Evolutionary conservation across 495 filamentous ascomycete genomes (phyloP), one percentile per base, ranked within the genome.

Genomic region (Xylaria sp.): DNA sequence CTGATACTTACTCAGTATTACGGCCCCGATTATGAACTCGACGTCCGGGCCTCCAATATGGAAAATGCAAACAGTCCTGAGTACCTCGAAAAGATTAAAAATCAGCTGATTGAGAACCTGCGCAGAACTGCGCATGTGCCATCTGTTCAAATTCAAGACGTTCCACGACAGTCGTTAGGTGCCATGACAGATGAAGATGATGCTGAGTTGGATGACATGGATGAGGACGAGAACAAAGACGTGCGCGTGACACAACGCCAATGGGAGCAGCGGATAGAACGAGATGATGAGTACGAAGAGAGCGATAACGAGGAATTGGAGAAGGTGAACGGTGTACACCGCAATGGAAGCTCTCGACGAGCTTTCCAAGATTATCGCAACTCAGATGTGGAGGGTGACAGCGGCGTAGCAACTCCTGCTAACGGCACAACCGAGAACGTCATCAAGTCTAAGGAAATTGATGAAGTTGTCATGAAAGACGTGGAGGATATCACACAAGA

Each of bases 41-140:
- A 98, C 76, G 96, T 99, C 21, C 92, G 94, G 17, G 88, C 96
- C 12, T 97, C 94, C 4, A 99, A 99, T 73, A 99, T 98, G 96
- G 96, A 99, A 78, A 99, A 99, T 75, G 93, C 95, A 21, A 99
- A 99, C 78, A 94, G 93, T 40, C 87, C 84, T 70, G 96, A 98
- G 75, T 99, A 99, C 71, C 87, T 99, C 5, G 92, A 97, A 73
- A 98, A 97, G 84, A 99, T 99, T 81, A 95, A 93, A 78, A 89
- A 86, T 26, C 90, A 95, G 68, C 92, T 99, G 48, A 91, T 97
- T 59, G 94, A 97, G 68, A 99, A 99, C 75, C 88, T 99, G 5
- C 91, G 91, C 74, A 92, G 92, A 61, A 98, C 95, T 0, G 89
- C 91, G 2, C 92, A 93, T 74, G 93, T 92, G 0, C 96, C 97